Conservation (phyloP, 169 alveolate genomes). For the Cryptosporidium canis region DNA sequence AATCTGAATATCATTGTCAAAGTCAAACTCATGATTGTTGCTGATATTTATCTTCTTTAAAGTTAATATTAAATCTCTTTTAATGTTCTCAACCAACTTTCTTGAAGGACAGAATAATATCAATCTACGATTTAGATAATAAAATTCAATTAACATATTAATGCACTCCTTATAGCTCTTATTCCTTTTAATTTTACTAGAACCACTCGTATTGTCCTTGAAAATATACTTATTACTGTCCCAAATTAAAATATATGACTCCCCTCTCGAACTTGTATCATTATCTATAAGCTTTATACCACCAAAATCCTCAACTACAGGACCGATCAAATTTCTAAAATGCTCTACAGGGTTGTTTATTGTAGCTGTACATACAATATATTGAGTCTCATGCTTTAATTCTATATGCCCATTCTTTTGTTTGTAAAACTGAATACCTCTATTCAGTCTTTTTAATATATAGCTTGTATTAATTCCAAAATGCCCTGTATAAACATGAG, state of each 20-base stretch:
- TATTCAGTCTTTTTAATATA: constrained; percentile 26
- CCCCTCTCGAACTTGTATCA: constrained; percentile 33
- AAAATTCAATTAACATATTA: constrained; percentile 33
- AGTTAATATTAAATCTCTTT: constrained; percentile 15
- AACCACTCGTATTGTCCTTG: neutral
- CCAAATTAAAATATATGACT: constrained; percentile 57
- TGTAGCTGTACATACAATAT: constrained; percentile 73
- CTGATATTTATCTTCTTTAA: constrained; percentile 4
- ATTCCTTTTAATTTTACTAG: neutral
- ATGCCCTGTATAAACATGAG: constrained; percentile 74
- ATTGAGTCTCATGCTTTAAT: neutral
- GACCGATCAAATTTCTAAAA: constrained; percentile 35
- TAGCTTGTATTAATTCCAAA: constrained; percentile 73
- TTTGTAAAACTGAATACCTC: constrained; percentile 30
- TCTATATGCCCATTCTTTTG: neutral
- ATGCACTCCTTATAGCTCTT: constrained; percentile 49
- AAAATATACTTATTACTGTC: constrained; percentile 28
- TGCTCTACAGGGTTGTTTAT: constrained; percentile 65
- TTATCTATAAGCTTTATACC: neutral
- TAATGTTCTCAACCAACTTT: constrained; percentile 40
- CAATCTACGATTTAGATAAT: constrained; percentile 33
- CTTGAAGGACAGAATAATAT: constrained; percentile 49
- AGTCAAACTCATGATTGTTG: neutral
- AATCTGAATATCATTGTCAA: constrained; percentile 31
- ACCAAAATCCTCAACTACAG: neutral